Percentiles rank a stretch among this genome's conserved stretches.
Evolutionary conservation across 495 filamentous ascomycete species (phyloP).

Genomic region (Neohortaea acidophila): DNA sequence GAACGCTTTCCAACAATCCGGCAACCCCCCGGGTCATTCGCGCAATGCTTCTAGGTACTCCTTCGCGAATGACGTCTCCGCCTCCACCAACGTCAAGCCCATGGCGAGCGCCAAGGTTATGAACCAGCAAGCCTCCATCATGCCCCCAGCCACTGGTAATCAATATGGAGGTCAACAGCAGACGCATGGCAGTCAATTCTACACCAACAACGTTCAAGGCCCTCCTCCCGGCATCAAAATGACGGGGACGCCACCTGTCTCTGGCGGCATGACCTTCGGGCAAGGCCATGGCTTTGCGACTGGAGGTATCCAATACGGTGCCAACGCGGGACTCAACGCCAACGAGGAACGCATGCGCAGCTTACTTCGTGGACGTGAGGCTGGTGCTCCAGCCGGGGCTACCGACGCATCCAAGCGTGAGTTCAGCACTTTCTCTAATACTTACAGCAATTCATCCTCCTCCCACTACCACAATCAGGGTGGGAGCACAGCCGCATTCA

Average conservation of each 20-base stretch:
- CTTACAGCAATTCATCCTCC: constrained; percentile 43
- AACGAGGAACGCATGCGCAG: constrained; percentile 68
- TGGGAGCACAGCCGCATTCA: no score
- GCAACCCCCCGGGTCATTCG: constrained; percentile 57
- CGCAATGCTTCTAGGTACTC: constrained; percentile 79
- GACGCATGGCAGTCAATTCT: constrained; percentile 44
- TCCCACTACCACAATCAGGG: constrained; percentile 68
- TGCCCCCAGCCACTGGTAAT: constrained; percentile 39
- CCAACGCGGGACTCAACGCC: constrained; percentile 49
- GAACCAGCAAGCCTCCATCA: constrained; percentile 78
- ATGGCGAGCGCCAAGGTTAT: constrained; percentile 69
- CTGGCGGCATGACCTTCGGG: constrained; percentile 58
- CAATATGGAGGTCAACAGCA: constrained; percentile 38
- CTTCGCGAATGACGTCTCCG: constrained; percentile 63
- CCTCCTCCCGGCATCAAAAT: constrained; percentile 93
- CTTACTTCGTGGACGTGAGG: constrained; percentile 44
- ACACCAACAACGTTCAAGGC: constrained; percentile 58
- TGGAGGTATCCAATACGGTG: constrained; percentile 53
- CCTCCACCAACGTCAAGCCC: constrained; percentile 60
- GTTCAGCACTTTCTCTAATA: constrained; percentile 43
- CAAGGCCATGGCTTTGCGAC: constrained; percentile 59
- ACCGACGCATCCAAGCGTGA: constrained; percentile 86
- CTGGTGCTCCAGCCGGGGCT: constrained; percentile 43
- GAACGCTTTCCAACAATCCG: constrained; percentile 25
- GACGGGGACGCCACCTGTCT: constrained; percentile 76